Base-by-base conservation (phyloP, 371 early-diverging fungal genomes). In the Apophysomyces ossiformis region DNA sequence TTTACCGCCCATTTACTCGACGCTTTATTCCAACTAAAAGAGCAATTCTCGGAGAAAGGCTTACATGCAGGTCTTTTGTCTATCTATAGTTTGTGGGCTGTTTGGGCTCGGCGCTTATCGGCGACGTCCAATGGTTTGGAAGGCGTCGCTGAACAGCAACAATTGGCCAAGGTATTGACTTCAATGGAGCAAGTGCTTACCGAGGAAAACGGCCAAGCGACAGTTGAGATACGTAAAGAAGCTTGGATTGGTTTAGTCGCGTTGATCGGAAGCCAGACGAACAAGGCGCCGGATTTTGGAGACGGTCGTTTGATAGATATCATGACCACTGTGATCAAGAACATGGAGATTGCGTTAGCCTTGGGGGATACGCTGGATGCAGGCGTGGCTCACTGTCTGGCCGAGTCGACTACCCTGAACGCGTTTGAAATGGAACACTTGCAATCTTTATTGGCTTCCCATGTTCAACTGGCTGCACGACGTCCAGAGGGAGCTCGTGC, bases 201-300 rank as follows among this genome's bases (percentile, higher is more conserved):
- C 35, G 67, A 41, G 21, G 41, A 12, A 21, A 12, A 0, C 3
- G 16, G 32, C 32, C 32, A 26, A 61, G 62, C 39, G 11, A 41
- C 41, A 15, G 7, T 69, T 3, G 2, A 46, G 1, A 21, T 71
- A 21, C 75, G 76, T 38, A 76, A 76, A 43, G 69, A 76, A 7
- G 73, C 72, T 9, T 81, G 76, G 78, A 71, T 76, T 39, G 82
- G 78, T 1, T 66, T 76, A 56, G 73, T 81, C 1, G 68, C 76
- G 2, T 36, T 78, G 11, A 64, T 72, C 3, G 82, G 82, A 1
- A 57, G 72, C 16, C 61, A 64, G 12, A 61, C 71, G 2, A 13
- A 18, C 37, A 8, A 56, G 46, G 4, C 54, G 2, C 21, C 21
- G 54, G 21, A 64, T 57, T 37, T 12, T 63, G 1, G 32, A 26